Evolutionary conservation across 345 rosid species (phyloP), one percentile per base, ranked within the genome.

Genomic region (Linum lewisii): DNA sequence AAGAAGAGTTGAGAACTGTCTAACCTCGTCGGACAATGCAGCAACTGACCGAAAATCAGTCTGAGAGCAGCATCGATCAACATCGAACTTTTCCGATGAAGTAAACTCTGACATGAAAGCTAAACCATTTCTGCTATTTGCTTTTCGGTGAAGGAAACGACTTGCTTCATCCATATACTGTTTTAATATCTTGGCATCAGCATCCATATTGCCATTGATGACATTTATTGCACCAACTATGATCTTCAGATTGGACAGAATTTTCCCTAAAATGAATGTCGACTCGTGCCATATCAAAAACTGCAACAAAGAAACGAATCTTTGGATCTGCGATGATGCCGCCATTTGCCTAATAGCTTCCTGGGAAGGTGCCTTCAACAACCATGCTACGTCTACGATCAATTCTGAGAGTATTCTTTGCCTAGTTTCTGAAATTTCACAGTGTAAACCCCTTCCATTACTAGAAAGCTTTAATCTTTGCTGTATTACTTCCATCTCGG

Each of bases 311-410:
- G 72, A 72, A 73, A 66, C 77, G 61, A 79, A 73, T 74, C 91
- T 81, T 72, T 78, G 82, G 57, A 89, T 85, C 79, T 84, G 88
- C 50, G 78, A 76, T 50, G 81, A 73, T 59, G 80, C 59, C 57
- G 76, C 59, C 7, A 34, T 59, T 65, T 54, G 66, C 65, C 76
- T 77, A 59, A 74, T 62, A 68, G 62, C 71, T 65, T 87, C 95
- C 54, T 71, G 60, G 34, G 73, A 64, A 26, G 95, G 95, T 64
- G 73, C 80, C 75, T 74, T 83, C 54, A 89, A 78, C 54, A 88
- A 70, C 99, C 99, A 93, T 23, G 90, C 97, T 58, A 89, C 78
- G 75, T 89, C 99, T 69, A 80, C 65, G 32, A 87, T 26, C 63
- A 93, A 73, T 44, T 91, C 97, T 24, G 88, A 78, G 60, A 79